phyloP scores from a whole-genome alignment of 805 yeast species.

The Hanseniaspora occidentalis region DNA sequence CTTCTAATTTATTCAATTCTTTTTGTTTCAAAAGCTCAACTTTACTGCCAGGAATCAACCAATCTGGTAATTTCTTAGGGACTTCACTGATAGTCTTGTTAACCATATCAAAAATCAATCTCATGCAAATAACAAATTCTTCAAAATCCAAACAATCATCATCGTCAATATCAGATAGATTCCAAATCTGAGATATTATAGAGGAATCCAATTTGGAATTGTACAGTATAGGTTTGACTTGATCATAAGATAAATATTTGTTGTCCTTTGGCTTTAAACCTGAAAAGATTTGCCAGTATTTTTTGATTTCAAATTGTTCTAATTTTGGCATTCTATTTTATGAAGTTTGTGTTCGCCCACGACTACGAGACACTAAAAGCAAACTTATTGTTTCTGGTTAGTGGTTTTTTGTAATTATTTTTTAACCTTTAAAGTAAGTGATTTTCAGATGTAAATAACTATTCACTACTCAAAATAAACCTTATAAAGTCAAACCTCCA shows the following conservation, averaged over 20 bases:
- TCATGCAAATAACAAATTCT: slow-evolving; percentile 96
- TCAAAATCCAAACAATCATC: slow-evolving; percentile 92
- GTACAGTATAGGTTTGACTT: slow-evolving; percentile 74
- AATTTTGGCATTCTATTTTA: slow-evolving; percentile 42
- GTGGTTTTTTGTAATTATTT: not conserved
- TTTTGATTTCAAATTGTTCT: slow-evolving; percentile 92
- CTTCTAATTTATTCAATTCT: slow-evolving; percentile 37
- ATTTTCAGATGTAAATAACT: too few relatives aligned
- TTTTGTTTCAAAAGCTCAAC: slow-evolving; percentile 79
- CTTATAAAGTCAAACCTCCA: too few relatives aligned
- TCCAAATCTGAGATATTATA: slow-evolving; percentile 81
- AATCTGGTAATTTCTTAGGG: slow-evolving; percentile 69
- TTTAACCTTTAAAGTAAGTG: not conserved
- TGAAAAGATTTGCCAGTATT: slow-evolving; percentile 95
- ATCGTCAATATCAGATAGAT: slow-evolving; percentile 79
- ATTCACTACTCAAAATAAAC: too few relatives aligned
- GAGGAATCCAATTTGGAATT: slow-evolving; percentile 74
- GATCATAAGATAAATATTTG: slow-evolving; percentile 65
- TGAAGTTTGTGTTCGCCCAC: not conserved
- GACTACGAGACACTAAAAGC: too few relatives aligned
- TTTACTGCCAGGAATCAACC: slow-evolving; percentile 89
- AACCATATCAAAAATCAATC: slow-evolving; percentile 82
- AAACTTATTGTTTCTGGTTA: too few relatives aligned
- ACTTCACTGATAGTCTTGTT: slow-evolving; percentile 52
- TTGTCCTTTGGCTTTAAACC: slow-evolving; percentile 76